A percentile compares a stretch with the other conserved stretches of the same genome.
These are phyloP conservation scores for Monosporascus cannonballus DNA, from an alignment of 2,329 filamentous ascomycete species.

Conservation along the genomic window DNA sequence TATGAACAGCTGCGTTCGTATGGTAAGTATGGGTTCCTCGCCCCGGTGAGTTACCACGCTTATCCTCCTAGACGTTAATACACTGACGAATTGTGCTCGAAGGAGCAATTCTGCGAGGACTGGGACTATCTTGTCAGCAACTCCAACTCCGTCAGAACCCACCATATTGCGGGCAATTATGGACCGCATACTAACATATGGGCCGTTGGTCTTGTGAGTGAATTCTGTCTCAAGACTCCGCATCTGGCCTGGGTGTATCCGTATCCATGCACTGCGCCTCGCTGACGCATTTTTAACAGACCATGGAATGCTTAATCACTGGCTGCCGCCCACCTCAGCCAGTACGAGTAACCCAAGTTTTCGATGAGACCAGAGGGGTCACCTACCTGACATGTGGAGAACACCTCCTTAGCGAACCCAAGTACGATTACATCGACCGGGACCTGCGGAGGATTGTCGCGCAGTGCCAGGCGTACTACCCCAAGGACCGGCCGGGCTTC, in stretches of 20 bases:
- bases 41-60: conserved; percentile 8
- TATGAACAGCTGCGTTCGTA: conserved; percentile 7
- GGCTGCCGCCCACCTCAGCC: background rate
- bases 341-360: background rate
- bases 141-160: background rate
- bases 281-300: background rate
- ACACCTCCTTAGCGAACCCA: background rate
- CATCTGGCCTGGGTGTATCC: too few relatives aligned
- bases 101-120: conserved; percentile 14
- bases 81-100: background rate
- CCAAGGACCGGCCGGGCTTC: background rate
- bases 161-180: conserved; percentile 12
- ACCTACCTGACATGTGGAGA: background rate
- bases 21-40: conserved; percentile 6
- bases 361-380: background rate
- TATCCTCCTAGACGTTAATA: background rate
- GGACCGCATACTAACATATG: conserved; percentile 13
- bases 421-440: background rate
- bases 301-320: background rate
- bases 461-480: background rate
- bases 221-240: background rate
- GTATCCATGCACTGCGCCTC: background rate
- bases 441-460: background rate
- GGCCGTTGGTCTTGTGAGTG: conserved; percentile 8
- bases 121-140: conserved; percentile 10